Percentiles rank a stretch among this genome's conserved stretches.
Evolutionary conservation across 2,329 filamentous ascomycete genomes (phyloP).

Genomic region (Colletotrichum melonis): DNA sequence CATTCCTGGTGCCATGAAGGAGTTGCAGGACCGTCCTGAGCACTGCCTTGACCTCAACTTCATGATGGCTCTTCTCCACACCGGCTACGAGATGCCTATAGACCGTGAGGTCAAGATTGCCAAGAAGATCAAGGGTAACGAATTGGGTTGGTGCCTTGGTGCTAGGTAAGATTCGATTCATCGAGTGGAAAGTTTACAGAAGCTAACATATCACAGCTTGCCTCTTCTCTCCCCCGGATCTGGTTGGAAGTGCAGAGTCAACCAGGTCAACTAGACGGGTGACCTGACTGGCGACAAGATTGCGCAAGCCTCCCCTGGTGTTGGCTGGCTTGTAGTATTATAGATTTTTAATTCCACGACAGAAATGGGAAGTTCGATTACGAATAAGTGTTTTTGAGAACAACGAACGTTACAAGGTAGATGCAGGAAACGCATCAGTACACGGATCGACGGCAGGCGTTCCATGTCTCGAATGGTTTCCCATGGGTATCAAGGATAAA

Average conservation of each 20-base stretch:
- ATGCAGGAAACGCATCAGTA: slow-evolving; percentile 27
- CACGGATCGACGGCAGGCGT: slow-evolving; percentile 30
- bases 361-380: slow-evolving; percentile 34
- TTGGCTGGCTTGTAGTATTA: slow-evolving; percentile 33
- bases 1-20: slow-evolving; percentile 81
- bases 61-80: slow-evolving; percentile 92
- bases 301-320: slow-evolving; percentile 15
- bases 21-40: slow-evolving; percentile 86
- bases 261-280: slow-evolving; percentile 70
- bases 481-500: slow-evolving; percentile 20
- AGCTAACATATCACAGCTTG: slow-evolving; percentile 69
- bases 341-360: slow-evolving; percentile 39
- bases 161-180: slow-evolving; percentile 76
- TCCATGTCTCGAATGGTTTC: slow-evolving; percentile 22
- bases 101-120: slow-evolving; percentile 96
- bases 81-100: slow-evolving; percentile 97
- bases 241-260: slow-evolving; percentile 91
- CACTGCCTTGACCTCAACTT: slow-evolving; percentile 97
- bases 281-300: neutral
- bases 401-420: slow-evolving; percentile 23
- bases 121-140: slow-evolving; percentile 98
- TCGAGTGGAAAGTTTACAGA: neutral
- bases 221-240: slow-evolving; percentile 84
- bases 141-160: slow-evolving; percentile 97
- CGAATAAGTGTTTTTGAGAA: slow-evolving; percentile 18